Evolutionary conservation across 164 flowering plant species (phyloP).

Genomic region (Sedum album): DNA sequence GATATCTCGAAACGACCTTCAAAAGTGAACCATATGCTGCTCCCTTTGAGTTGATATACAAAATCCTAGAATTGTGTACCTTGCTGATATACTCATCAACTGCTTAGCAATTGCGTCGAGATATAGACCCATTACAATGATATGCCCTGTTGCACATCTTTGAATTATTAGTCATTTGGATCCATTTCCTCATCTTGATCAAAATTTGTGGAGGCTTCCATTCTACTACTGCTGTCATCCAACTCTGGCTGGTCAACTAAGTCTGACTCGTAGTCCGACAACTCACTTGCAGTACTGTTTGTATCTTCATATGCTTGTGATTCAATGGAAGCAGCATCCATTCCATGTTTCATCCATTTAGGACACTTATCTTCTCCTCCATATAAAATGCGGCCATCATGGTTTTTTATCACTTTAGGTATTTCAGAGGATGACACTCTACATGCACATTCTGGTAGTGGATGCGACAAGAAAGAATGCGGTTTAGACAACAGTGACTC

Average conservation of each 20-base stretch:
- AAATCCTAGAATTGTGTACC: background rate
- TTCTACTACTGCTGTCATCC: slow-evolving; percentile 9
- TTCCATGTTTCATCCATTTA: slow-evolving; percentile 55
- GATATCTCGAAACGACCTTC: background rate
- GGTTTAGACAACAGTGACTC: slow-evolving; percentile 50
- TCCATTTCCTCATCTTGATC: slow-evolving; percentile 27
- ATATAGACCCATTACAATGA: background rate
- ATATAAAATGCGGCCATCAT: slow-evolving; percentile 31
- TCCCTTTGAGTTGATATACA: slow-evolving; percentile 4
- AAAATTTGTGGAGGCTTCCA: background rate
- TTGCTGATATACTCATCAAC: background rate
- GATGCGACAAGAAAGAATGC: slow-evolving; percentile 70
- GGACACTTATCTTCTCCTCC: slow-evolving; percentile 86
- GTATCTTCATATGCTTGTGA: slow-evolving; percentile 6
- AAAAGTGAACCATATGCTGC: background rate
- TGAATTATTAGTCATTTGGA: slow-evolving; percentile 16
- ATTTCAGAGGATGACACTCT: slow-evolving; percentile 31
- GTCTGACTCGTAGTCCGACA: slow-evolving; percentile 41
- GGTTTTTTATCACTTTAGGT: slow-evolving; percentile 21
- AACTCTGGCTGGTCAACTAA: slow-evolving; percentile 21
- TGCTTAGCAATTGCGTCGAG: background rate
- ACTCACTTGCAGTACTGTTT: slow-evolving; percentile 32
- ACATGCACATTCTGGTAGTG: slow-evolving; percentile 92
- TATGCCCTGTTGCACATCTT: background rate
- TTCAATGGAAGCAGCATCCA: slow-evolving; percentile 18